Conservation (phyloP, 176 grass and related monocot genomes). For the Oryza australiensis region DNA sequence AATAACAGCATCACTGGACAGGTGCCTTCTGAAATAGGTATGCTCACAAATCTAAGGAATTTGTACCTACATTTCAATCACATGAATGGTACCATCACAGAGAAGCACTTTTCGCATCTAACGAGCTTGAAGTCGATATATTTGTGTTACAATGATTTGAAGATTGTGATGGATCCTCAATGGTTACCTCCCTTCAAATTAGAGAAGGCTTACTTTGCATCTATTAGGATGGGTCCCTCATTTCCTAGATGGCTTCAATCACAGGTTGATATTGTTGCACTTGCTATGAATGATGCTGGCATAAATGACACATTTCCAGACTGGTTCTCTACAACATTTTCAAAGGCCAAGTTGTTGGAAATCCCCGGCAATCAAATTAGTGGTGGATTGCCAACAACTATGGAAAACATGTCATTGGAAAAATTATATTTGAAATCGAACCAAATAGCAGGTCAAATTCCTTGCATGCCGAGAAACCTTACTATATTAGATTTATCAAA, state of each 20-base stretch:
- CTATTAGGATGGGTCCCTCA: conserved; percentile 12
- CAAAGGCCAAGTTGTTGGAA: neutral
- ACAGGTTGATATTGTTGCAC: neutral
- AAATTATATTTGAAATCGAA: neutral
- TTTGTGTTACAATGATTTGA: conserved; percentile 12
- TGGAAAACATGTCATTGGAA: neutral
- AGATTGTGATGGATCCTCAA: neutral
- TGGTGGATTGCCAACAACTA: conserved; percentile 16
- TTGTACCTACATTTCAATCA: neutral
- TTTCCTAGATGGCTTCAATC: conserved; percentile 39
- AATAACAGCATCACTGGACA: neutral
- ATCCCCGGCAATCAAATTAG: conserved; percentile 39
- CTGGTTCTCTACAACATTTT: conserved; percentile 10
- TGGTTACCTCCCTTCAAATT: conserved; percentile 41
- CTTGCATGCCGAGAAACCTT: neutral
- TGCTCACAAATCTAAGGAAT: neutral
- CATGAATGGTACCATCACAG: conserved; percentile 3
- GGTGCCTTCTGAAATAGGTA: neutral
- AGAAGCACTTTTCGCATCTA: conserved; percentile 7
- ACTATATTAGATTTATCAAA: neutral
- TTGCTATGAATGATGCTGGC: neutral
- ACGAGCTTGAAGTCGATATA: neutral
- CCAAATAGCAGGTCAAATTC: neutral
- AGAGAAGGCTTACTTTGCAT: neutral
- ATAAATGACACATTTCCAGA: neutral